Evolutionary conservation across 2,329 filamentous ascomycete genomes (phyloP).

Genomic region (Septoria petroselini): DNA sequence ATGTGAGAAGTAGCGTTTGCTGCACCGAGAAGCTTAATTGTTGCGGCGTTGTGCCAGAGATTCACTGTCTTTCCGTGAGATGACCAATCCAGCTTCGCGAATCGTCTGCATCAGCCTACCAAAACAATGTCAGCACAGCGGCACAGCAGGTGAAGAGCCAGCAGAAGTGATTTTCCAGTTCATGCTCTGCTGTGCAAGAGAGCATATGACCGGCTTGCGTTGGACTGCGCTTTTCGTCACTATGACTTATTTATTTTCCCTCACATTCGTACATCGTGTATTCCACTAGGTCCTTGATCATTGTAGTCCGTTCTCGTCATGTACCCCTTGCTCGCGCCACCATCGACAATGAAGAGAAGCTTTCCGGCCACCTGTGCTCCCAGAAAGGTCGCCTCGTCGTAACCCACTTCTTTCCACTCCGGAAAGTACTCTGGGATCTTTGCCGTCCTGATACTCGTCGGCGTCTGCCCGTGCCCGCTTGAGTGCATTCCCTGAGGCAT

Average conservation of each 20-base stretch:
- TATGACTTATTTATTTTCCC: background rate
- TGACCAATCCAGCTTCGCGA: no score
- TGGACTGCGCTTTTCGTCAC: no score
- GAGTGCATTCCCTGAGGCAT: conserved; percentile 44
- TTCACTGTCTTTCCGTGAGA: no score
- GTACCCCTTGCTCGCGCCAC: conserved; percentile 65
- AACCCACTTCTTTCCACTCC: conserved; percentile 76
- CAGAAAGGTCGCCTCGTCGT: conserved; percentile 81
- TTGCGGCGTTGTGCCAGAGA: no score
- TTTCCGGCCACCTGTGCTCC: conserved; percentile 83
- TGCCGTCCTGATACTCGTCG: conserved; percentile 76
- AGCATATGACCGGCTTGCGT: no score
- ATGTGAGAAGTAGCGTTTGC: no score
- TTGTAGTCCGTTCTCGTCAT: conserved; percentile 68
- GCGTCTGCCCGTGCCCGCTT: conserved; percentile 64
- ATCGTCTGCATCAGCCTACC: no score
- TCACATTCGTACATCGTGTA: conserved; percentile 52
- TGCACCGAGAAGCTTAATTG: no score
- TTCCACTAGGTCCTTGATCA: conserved; percentile 61
- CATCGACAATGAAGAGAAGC: conserved; percentile 67
- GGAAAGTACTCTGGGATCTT: conserved; percentile 79
- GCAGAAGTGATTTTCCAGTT: no score
- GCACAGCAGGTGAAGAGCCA: no score
- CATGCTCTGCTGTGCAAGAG: no score
- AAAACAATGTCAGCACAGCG: no score